Evolutionary conservation across 2,329 filamentous ascomycete species (phyloP), one percentile per base, ranked within the genome.

Genomic region (Hirsutella minnesotensis): DNA sequence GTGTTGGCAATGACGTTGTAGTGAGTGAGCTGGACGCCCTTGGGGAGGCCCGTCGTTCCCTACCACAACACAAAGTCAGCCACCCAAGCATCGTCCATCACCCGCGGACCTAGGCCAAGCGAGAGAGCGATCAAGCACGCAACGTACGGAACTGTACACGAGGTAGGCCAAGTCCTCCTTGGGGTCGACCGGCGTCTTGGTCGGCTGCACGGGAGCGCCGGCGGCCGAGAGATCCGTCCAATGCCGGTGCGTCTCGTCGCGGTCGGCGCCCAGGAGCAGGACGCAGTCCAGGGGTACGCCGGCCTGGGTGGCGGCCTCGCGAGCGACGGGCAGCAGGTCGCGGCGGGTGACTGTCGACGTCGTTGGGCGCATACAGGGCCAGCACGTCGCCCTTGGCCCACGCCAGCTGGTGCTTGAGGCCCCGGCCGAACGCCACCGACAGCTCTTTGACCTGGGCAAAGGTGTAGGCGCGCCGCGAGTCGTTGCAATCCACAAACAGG

Each of bases 11-110:
- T 75, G 46, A 95, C 80, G 58, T 95, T 95, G 49, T 66, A 62
- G 62, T 96, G 90, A 8, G 79, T 83, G 27, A 95, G 69, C 75
- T 86, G 84, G 13, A 95, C 90, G 15, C 89, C 90, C 62, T 96
- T 96, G 0, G 90, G 89, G 40, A 88, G 67, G 2, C 90, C 90
- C 0, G 90, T 95, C 0, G 90, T 96, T 8, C 90, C 90, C 58
- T 65, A 30, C 13, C 4, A 10, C 42, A 22, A 15, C 13, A 12
- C 18, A 24, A 19, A 9, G n/a, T 29, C 4, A 27, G 24, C 24
- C 24, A 27, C 24, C 7, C 24, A 12, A 27, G 12, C 24, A 12
- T 12, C 12, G 7, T 27, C 24, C 9, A 10, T 15, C 27, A 31
- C 4, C 15, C 22, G 30, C 2, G 10, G n/a, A 31, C 24, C 8